Conservation (phyloP, 2,329 filamentous ascomycete species). For the Aspergillus awamori region DNA sequence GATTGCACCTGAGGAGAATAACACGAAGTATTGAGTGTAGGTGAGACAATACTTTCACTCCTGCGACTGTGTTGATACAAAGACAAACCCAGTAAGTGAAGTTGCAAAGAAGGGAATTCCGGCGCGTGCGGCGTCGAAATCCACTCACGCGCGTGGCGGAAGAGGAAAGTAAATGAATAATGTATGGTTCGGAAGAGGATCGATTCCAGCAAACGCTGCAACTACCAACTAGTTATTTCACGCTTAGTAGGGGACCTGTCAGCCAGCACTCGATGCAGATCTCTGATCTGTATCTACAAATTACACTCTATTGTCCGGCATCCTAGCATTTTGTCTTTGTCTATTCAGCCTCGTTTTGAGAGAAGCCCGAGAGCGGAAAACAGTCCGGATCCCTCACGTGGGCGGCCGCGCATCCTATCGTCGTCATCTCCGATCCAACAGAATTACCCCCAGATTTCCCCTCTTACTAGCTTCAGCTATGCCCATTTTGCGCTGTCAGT, state of each 20-base stretch:
- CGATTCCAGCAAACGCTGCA: neutral
- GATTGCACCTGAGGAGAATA: neutral
- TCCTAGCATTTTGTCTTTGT: neutral
- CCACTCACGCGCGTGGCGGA: slow-evolving; percentile 11
- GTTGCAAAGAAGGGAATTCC: neutral
- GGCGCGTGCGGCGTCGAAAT: slow-evolving; percentile 13
- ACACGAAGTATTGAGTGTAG: neutral
- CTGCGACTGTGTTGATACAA: neutral
- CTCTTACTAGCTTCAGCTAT: slow-evolving; percentile 27
- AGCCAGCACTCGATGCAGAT: neutral
- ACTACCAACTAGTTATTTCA: neutral
- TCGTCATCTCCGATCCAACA: slow-evolving; percentile 9
- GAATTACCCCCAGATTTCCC: slow-evolving; percentile 7
- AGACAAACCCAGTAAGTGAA: neutral
- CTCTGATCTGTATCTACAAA: neutral
- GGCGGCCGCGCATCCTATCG: slow-evolving; percentile 19
- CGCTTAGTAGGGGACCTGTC: neutral
- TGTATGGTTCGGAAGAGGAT: slow-evolving; percentile 1
- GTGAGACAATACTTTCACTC: neutral
- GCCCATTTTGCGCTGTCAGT: slow-evolving; percentile 27
- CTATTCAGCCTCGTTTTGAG: slow-evolving; percentile 1
- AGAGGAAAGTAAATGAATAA: slow-evolving; percentile 4
- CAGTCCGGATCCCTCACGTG: slow-evolving; percentile 20
- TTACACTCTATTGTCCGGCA: neutral
- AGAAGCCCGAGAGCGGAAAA: neutral